phyloP scores from a whole-genome alignment of 768 basidiomycete genomes.

The Russula griseocarnosa region DNA sequence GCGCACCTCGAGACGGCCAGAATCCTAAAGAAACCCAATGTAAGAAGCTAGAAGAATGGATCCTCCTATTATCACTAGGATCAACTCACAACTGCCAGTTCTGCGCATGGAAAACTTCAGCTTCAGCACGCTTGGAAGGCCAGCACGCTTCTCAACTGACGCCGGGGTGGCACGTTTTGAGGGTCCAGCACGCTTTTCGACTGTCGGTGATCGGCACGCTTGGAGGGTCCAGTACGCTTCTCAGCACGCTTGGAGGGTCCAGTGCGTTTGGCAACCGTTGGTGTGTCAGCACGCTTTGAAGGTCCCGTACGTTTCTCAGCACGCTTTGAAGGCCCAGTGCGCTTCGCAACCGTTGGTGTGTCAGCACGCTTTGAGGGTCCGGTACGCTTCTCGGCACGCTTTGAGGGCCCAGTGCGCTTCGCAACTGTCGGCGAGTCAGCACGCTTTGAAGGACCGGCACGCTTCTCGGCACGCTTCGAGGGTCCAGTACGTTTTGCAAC shows the following conservation, averaged over 20 bases:
- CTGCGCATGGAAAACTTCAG: background rate
- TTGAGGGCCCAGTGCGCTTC: too few relatives aligned
- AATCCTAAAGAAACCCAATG: background rate
- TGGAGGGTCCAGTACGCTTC: too few relatives aligned
- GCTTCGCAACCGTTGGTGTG: background rate
- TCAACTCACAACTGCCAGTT: background rate
- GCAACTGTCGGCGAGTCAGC: too few relatives aligned
- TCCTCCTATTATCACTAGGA: background rate
- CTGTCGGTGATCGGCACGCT: background rate
- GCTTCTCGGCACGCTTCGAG: too few relatives aligned
- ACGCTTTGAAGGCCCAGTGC: background rate
- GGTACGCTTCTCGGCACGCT: too few relatives aligned
- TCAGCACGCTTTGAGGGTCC: too few relatives aligned
- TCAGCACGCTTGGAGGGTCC: background rate
- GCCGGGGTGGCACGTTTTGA: background rate
- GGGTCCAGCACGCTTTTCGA: background rate
- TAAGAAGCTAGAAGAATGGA: background rate
- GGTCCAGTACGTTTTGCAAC: too few relatives aligned
- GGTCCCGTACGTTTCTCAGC: too few relatives aligned
- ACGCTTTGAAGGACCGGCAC: too few relatives aligned
- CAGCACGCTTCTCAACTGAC: background rate
- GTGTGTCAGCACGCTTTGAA: background rate
- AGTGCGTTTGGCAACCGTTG: background rate
- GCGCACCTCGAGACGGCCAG: constrained; percentile 3
- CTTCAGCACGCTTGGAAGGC: too few relatives aligned